These are phyloP conservation scores for Heliamphora exappendiculata DNA, from an alignment of 148 eudicot species.

Conservation along the genomic window DNA sequence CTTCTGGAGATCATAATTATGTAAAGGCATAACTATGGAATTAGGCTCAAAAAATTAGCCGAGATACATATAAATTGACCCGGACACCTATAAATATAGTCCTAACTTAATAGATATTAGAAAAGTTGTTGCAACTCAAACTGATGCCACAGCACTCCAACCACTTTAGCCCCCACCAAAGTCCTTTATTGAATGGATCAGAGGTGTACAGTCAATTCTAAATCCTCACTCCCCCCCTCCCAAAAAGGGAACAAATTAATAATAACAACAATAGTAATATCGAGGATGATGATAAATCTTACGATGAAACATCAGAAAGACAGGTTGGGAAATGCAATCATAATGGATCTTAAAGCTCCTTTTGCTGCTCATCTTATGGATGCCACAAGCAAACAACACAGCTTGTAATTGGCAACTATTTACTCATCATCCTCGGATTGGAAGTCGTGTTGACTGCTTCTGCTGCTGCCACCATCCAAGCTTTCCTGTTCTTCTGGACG, in stretches of 20 bases:
- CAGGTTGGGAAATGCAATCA: no score
- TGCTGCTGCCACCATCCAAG: conserved; percentile 1
- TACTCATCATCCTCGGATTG: conserved; percentile 22
- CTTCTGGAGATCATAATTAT: no score
- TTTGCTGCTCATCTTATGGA: background rate
- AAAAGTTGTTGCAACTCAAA: no score
- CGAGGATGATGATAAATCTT: background rate
- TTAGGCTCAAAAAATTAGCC: no score
- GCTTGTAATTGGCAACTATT: background rate
- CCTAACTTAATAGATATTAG: no score
- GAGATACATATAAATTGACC: no score
- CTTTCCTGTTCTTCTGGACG: conserved; percentile 12
- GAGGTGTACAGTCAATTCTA: background rate
- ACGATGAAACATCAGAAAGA: background rate
- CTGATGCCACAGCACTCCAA: no score
- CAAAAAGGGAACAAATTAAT: background rate
- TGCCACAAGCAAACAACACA: background rate
- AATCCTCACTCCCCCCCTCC: background rate
- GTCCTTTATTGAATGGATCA: background rate
- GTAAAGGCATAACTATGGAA: no score
- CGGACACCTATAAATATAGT: no score
- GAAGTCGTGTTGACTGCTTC: background rate
- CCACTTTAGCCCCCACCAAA: background rate
- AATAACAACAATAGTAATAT: background rate
- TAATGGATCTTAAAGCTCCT: background rate